Evolutionary conservation across 2,329 filamentous ascomycete species (phyloP), one percentile per base, ranked within the genome.

Genomic region (Ophiostoma montium): DNA sequence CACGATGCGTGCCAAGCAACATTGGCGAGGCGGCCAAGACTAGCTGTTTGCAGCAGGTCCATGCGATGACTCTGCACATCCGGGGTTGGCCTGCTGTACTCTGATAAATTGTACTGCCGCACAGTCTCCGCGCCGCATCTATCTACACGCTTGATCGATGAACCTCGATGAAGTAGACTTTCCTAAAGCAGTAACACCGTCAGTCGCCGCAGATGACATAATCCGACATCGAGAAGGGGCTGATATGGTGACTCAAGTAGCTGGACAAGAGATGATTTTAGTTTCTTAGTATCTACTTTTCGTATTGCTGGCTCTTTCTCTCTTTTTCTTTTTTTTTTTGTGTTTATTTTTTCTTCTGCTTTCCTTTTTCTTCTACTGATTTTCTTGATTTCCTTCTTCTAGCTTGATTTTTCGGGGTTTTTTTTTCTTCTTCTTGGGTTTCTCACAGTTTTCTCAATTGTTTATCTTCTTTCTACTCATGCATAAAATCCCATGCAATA

Each of bases 21-120:
- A 33, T 13, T 21, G 21, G 23, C 38, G 31, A 43, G 32, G 23
- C 21, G n/a, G 18, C 27, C 31, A 10, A n/a, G 35, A 45, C 48
- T 49, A 51, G 11, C 46, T 39, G 11, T 11, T 46, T 49, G 5
- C 12, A 41, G 46, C 9, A 51, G 46, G 49, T 51, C 46, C 46
- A 51, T 21, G 41, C 46, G 42, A 18, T 18, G 35, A 39, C 36
- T 39, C 3, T n/a, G 12, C 23, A 27, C 23, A 27, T 27, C n/a
- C n/a, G n/a, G n/a, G n/a, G n/a, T n/a, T n/a, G n/a, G n/a, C n/a
- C n/a, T n/a, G 23, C 23, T 27, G 8, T 27, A 27, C 23, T 27
- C 8, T 27, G 23, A 27, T 27, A 27, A 27, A 5, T 27, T 16
- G 13, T 41, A 30, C 23, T 30, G 39, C 39, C 39, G 39, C 39